Conservation (phyloP, 768 basidiomycete genomes). For the Dentipellis sp. region DNA sequence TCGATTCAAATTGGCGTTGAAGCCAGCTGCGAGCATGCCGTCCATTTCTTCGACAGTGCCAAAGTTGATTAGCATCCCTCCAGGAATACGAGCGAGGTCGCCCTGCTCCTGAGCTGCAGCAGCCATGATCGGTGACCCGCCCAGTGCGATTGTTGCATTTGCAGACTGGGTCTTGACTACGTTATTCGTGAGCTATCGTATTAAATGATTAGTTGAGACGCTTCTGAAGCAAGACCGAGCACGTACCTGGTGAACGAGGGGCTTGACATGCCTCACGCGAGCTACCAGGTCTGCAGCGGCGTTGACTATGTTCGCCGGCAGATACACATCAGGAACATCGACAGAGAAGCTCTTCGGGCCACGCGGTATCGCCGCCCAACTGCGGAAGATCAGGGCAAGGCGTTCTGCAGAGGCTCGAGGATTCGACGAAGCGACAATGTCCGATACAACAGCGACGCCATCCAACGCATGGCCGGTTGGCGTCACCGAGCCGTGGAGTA, state of each 20-base stretch:
- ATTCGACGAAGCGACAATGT: constrained; percentile 59
- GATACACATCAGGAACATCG: constrained; percentile 13
- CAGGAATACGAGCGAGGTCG: constrained; percentile 57
- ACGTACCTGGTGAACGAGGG: constrained; percentile 74
- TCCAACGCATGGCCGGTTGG: constrained; percentile 49
- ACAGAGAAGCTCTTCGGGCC: constrained; percentile 14
- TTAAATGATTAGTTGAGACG: neutral
- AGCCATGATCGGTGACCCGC: constrained; percentile 93
- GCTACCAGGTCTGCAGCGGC: constrained; percentile 41
- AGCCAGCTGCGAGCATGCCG: constrained; percentile 71
- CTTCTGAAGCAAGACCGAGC: neutral
- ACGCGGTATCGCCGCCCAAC: constrained; percentile 27
- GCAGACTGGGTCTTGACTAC: constrained; percentile 88
- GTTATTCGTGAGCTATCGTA: constrained; percentile 71
- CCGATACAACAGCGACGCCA: constrained; percentile 85
- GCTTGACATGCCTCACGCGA: constrained; percentile 41
- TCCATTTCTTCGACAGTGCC: constrained; percentile 67
- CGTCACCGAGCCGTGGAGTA: constrained; percentile 64
- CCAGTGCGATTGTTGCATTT: constrained; percentile 80
- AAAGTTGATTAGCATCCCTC: constrained; percentile 77
- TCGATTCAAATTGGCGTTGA: constrained; percentile 52
- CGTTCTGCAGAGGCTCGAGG: constrained; percentile 43
- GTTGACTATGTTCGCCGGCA: constrained; percentile 28
- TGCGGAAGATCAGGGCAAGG: constrained; percentile 33
- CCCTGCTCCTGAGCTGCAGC: constrained; percentile 75